Conservation (phyloP, 1,139 yeast species). For the Candida sanyaensis region DNA sequence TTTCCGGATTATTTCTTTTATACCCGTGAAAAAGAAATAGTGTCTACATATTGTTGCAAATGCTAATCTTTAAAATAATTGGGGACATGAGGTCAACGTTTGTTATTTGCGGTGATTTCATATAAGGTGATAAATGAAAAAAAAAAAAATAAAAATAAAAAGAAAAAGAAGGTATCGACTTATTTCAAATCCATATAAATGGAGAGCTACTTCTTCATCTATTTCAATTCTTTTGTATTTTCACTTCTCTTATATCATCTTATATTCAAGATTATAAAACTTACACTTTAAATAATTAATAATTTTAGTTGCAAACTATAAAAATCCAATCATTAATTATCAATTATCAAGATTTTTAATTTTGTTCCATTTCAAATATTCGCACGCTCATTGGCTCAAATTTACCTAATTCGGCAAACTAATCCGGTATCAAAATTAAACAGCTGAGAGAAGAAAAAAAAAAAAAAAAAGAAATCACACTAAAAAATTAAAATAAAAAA, state of each 20-base stretch:
- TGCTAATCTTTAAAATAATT: neutral
- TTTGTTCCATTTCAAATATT: neutral
- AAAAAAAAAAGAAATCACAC: neutral
- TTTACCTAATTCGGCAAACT: conserved; percentile 2
- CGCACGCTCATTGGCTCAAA: neutral
- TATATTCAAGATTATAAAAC: neutral
- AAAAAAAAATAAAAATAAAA: neutral
- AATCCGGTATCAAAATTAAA: neutral
- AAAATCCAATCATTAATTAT: too few relatives aligned
- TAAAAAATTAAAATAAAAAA: neutral
- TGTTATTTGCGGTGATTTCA: too few relatives aligned
- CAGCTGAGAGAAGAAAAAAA: neutral
- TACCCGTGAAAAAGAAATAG: neutral
- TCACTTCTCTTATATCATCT: neutral
- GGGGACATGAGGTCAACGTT: too few relatives aligned
- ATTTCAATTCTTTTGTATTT: neutral
- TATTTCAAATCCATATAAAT: neutral
- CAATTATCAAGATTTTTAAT: too few relatives aligned
- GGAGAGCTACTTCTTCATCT: neutral
- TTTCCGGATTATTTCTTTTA: neutral
- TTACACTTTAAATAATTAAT: neutral
- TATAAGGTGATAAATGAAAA: neutral
- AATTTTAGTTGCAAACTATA: neutral
- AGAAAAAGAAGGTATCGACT: neutral
- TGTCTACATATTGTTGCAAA: neutral